These are phyloP conservation scores for Yarrowia bubula DNA, from an alignment of 805 yeast genomes.

Conservation along the genomic window DNA sequence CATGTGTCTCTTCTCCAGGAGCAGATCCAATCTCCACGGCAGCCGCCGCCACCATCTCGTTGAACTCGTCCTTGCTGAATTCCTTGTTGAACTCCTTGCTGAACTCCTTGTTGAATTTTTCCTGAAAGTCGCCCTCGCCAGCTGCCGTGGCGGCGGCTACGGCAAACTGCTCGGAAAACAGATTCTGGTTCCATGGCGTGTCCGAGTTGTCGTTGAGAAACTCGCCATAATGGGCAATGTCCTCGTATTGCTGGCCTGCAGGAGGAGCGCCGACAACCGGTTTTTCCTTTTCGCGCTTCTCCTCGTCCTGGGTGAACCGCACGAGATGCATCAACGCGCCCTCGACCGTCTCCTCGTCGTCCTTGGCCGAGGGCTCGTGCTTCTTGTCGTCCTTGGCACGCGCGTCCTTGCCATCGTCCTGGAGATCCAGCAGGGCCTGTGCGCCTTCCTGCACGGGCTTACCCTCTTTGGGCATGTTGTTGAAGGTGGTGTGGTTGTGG, in stretches of 20 bases:
- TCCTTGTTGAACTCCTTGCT: slow-evolving; percentile 4
- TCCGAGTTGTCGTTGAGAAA: slow-evolving; percentile 46
- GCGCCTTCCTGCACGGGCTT: slow-evolving; percentile 29
- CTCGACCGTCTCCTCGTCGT: slow-evolving; percentile 32
- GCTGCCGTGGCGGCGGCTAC: slow-evolving; percentile 26
- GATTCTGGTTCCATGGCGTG: slow-evolving; percentile 22
- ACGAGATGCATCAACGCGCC: slow-evolving; percentile 27
- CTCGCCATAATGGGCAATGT: slow-evolving; percentile 37
- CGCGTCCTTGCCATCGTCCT: slow-evolving; percentile 26
- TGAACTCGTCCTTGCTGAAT: slow-evolving; percentile 4
- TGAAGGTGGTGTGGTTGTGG: background rate
- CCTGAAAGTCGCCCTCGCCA: slow-evolving; percentile 20
- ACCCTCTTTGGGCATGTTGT: slow-evolving; percentile 26
- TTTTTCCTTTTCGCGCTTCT: slow-evolving; percentile 25
- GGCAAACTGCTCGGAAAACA: slow-evolving; percentile 26
- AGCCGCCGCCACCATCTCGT: slow-evolving; percentile 25
- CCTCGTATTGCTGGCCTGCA: background rate
- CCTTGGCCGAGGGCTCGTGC: slow-evolving; percentile 29
- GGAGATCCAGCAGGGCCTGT: slow-evolving; percentile 32
- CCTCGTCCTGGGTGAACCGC: slow-evolving; percentile 26
- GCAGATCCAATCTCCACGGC: slow-evolving; percentile 20
- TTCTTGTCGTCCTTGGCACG: background rate
- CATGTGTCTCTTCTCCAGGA: background rate
- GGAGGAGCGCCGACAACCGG: slow-evolving; percentile 1
- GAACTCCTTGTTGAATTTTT: slow-evolving; percentile 7